phyloP scores from a whole-genome alignment of 257 asterid species.

The Nicotiana noctiflora region DNA sequence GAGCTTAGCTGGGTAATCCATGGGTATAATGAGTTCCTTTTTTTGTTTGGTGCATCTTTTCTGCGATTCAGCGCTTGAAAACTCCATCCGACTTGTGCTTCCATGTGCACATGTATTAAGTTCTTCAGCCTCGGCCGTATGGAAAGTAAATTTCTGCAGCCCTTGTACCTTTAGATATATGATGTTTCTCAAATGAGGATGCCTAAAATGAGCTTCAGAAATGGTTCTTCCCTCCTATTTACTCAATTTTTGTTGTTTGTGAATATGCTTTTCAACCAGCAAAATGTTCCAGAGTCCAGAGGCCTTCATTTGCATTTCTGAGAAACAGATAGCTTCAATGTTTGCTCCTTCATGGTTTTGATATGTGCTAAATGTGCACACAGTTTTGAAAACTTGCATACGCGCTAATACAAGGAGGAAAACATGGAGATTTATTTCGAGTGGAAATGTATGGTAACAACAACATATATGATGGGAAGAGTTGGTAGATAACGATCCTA shows the following conservation, averaged over 20 bases:
- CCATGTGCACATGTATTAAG: neutral
- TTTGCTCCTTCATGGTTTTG: no score
- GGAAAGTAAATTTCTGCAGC: neutral
- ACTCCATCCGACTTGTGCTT: neutral
- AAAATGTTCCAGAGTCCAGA: neutral
- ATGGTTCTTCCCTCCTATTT: neutral
- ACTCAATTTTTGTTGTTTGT: neutral
- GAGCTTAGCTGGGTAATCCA: neutral
- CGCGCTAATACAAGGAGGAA: no score
- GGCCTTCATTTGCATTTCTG: neutral
- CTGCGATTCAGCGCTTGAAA: neutral
- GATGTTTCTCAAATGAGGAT: neutral
- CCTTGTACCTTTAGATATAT: neutral
- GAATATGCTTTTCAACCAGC: neutral
- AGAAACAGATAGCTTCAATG: neutral
- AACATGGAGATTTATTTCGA: no score
- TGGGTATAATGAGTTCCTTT: neutral
- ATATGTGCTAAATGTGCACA: no score
- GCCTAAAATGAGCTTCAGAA: neutral
- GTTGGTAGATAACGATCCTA: no score
- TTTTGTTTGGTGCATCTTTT: neutral
- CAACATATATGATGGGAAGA: no score
- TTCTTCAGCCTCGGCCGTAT: neutral
- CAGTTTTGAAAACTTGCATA: no score
- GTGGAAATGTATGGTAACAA: no score